Conservation (phyloP, 2,329 filamentous ascomycete species). For the Acrodontium crateriforme region DNA sequence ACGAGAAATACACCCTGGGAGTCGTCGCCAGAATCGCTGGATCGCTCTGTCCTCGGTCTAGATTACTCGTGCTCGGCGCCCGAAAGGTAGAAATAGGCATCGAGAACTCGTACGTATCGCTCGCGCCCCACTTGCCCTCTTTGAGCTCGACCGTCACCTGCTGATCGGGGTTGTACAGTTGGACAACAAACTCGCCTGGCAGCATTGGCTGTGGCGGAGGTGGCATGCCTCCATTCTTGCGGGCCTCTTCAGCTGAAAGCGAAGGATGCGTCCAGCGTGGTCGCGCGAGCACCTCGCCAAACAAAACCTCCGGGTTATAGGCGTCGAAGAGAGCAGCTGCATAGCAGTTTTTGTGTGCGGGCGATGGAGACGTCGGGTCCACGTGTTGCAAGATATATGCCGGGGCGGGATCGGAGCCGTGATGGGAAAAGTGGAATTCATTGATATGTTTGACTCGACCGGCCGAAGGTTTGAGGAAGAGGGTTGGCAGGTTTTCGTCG, state of each 20-base stretch:
- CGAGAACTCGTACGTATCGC: constrained; percentile 79
- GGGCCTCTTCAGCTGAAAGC: constrained; percentile 67
- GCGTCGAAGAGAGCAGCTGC: constrained; percentile 75
- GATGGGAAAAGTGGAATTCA: constrained; percentile 45
- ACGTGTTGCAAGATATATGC: constrained; percentile 69
- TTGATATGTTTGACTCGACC: constrained; percentile 39
- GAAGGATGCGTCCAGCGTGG: constrained; percentile 78
- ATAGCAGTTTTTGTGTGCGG: constrained; percentile 67
- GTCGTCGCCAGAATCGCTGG: constrained; percentile 38
- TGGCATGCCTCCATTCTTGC: constrained; percentile 50
- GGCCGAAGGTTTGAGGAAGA: constrained; percentile 43
- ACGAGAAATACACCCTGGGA: constrained; percentile 71
- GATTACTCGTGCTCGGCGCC: constrained; percentile 58
- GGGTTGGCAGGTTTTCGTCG: constrained; percentile 80
- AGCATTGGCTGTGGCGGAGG: constrained; percentile 57
- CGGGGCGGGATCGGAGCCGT: constrained; percentile 66
- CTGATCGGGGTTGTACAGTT: constrained; percentile 90
- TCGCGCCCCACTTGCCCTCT: constrained; percentile 65
- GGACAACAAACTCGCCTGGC: constrained; percentile 66
- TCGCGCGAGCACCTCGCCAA: constrained; percentile 69
- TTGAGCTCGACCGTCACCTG: constrained; percentile 57
- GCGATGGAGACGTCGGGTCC: constrained; percentile 47
- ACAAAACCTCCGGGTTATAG: constrained; percentile 66
- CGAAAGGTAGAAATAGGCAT: constrained; percentile 78
- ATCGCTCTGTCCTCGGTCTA: constrained; percentile 60